These are phyloP conservation scores for Cryptosporidium ubiquitum DNA, from an alignment of 169 alveolate genomes.

Conservation along the genomic window DNA sequence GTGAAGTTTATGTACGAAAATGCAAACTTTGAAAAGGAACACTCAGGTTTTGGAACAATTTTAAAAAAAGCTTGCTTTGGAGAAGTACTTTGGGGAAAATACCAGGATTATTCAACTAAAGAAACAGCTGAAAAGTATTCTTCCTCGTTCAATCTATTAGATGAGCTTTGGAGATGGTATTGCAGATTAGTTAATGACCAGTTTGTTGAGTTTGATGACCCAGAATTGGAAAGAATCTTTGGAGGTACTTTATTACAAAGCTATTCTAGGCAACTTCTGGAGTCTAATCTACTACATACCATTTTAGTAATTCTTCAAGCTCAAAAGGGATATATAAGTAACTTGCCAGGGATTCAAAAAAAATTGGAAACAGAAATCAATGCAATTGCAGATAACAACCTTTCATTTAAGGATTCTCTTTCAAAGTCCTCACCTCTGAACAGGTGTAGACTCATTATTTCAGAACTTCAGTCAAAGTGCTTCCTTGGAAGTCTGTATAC, in stretches of 20 bases:
- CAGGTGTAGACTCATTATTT: conserved; percentile 16
- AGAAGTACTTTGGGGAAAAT: not conserved
- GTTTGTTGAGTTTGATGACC: conserved; percentile 38
- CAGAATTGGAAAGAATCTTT: conserved; percentile 12
- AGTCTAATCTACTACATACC: conserved; percentile 43
- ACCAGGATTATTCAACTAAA: not conserved
- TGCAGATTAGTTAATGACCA: conserved; percentile 9
- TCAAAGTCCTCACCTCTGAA: conserved; percentile 1
- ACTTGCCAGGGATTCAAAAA: not conserved
- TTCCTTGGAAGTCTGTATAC: conserved; percentile 67
- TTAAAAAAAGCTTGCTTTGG: conserved; percentile 23
- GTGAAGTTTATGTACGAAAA: conserved; percentile 60
- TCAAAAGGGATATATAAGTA: not conserved
- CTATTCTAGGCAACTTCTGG: conserved; percentile 34
- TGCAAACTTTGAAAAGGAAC: conserved; percentile 29
- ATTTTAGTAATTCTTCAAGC: conserved; percentile 57
- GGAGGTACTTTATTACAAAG: conserved; percentile 55
- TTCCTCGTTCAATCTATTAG: conserved; percentile 22
- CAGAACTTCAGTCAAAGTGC: conserved; percentile 52
- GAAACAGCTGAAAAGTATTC: not conserved
- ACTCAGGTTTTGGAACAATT: conserved; percentile 9
- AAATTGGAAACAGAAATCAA: not conserved
- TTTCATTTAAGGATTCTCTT: not conserved
- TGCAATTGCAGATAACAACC: not conserved
- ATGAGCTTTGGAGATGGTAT: conserved; percentile 65